A percentile compares a stretch with the other conserved stretches of the same genome.
Conservation (phyloP, 345 rosid species). For the Eucalyptus lansdowneana region DNA sequence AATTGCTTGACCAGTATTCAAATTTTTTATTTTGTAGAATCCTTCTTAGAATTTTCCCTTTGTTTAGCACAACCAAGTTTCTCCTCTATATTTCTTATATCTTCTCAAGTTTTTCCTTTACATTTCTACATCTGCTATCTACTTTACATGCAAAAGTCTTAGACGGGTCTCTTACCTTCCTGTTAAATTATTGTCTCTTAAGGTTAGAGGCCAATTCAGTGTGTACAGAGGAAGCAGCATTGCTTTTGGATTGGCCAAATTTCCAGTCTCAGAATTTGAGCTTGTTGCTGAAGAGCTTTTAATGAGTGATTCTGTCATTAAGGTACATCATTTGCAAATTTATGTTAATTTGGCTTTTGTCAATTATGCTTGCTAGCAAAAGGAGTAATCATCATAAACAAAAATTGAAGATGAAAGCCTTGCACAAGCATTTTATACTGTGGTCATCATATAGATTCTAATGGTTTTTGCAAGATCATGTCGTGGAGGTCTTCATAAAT, state of each 20-base stretch:
- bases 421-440: neutral
- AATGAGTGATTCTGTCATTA: constrained; percentile 91
- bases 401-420: neutral
- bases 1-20: neutral
- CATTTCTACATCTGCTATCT: neutral
- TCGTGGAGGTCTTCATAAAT: neutral
- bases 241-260: constrained; percentile 73
- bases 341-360: neutral
- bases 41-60: neutral
- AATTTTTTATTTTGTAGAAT: neutral
- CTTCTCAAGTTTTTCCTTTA: neutral
- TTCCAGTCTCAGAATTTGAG: constrained; percentile 95
- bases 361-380: neutral
- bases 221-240: constrained; percentile 78
- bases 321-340: constrained; percentile 37
- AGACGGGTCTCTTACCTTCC: neutral
- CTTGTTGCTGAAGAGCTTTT: constrained; percentile 95
- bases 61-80: neutral
- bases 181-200: neutral
- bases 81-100: neutral
- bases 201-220: constrained; percentile 97
- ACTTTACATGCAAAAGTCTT: neutral
- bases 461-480: neutral
- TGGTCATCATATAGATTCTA: neutral
- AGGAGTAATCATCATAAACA: neutral